Base-by-base conservation (phyloP, 805 yeast genomes). In the Ogataea methanolica region DNA sequence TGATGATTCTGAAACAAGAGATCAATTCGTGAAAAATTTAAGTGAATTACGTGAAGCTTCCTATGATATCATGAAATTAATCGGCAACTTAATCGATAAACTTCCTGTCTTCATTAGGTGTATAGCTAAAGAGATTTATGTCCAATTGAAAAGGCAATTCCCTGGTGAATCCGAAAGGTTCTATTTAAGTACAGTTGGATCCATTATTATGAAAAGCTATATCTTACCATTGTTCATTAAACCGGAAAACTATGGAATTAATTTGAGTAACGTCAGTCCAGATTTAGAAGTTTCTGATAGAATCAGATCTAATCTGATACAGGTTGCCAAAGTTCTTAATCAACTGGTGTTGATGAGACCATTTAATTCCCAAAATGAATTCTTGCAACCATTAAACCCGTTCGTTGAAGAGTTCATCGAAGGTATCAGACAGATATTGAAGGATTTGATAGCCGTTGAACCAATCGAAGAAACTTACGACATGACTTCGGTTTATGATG, bases 331-430 rank as follows among this genome's bases (percentile, higher is more conserved):
- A 47, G 78, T 85, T 11, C 57, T 88, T 44, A 69, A 76, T 33
- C 96, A 88, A 62, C 63, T 86, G 35, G 82, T 85, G 21, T 64
- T 81, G 4, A 80, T 88, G 82, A 74, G 76, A 51, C 79, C 87
- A 2, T 88, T 89, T 66, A 78, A 76, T 14, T 54, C 67, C 1
- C 74, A 74, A 29, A 82, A 85, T 54, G 78, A 83, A 42, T 88
- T 80, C 62, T 66, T 88, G 55, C 90, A 86, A 60, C 96, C 96
- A 1, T 70, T 88, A 59, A 87, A 87, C 62, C 91, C 85, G 39
- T 87, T 79, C 58, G 75, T 89, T 39, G 72, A 70, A 44, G 68
- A 76, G 14, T 74, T 80, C 8, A 66, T 70, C 6, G 81, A 72
- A 7, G 68, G 73, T 12, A 72, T 81, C 41, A 66, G 76, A 34